Evolutionary conservation across 331 rosid genomes (phyloP).

Genomic region (Prunus yedoensis): DNA sequence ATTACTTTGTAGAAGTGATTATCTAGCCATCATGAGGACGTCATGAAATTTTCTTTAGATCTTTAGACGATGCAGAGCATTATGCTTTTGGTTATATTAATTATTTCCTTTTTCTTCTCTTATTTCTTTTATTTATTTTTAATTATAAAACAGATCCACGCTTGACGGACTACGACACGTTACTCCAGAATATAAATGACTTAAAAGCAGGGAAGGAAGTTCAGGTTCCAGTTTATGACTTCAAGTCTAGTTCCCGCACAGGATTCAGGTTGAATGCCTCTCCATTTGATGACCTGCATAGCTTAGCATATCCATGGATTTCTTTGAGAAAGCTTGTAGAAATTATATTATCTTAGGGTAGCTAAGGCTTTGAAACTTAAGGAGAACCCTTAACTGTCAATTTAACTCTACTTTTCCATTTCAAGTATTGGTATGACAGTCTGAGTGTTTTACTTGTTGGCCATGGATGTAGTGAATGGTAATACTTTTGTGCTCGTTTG

Average conservation of each 20-base stretch:
- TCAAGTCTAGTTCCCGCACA: slow-evolving; percentile 80
- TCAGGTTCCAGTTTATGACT: slow-evolving; percentile 86
- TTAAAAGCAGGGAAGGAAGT: slow-evolving; percentile 72
- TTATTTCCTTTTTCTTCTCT: slow-evolving; percentile 10
- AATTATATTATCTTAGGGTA: background rate
- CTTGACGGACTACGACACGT: slow-evolving; percentile 83
- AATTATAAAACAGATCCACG: slow-evolving; percentile 74
- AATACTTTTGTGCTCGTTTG: background rate
- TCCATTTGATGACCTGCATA: slow-evolving; percentile 20
- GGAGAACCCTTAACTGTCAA: background rate
- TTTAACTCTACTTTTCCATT: background rate
- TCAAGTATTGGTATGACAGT: background rate
- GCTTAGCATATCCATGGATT: slow-evolving; percentile 21
- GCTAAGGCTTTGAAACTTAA: background rate
- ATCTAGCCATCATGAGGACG: background rate
- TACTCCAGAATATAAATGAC: slow-evolving; percentile 79
- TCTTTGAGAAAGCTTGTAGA: slow-evolving; percentile 3
- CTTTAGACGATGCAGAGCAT: background rate
- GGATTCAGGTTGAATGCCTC: slow-evolving; percentile 72
- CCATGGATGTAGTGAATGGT: slow-evolving; percentile 3
- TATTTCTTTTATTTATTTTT: slow-evolving; percentile 11
- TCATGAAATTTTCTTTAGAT: background rate
- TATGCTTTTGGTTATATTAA: slow-evolving; percentile 4
- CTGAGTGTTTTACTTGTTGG: background rate
- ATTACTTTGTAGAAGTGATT: background rate